These are phyloP conservation scores for Botrytis cinerea DNA, from an alignment of 2,329 filamentous ascomycete species.

Conservation along the genomic window DNA sequence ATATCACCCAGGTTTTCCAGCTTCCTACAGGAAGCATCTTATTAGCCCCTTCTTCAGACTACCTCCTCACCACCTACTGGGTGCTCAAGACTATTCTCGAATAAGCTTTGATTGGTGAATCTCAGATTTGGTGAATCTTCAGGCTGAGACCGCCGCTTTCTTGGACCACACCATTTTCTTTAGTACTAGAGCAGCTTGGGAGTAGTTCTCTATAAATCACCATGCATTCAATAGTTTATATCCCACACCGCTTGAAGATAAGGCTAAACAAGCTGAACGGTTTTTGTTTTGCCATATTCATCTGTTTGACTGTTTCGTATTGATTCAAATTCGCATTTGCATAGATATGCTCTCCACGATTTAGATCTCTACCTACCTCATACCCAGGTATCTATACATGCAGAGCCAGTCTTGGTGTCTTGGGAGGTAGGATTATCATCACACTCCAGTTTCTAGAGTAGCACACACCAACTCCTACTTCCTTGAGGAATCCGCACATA, in stretches of 20 bases:
- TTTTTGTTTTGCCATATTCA: background rate
- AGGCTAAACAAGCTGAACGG: background rate
- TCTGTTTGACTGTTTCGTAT: background rate
- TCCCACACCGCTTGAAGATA: background rate
- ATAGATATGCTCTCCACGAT: background rate
- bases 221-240: background rate
- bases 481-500: constrained; percentile 10
- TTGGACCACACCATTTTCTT: background rate
- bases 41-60: constrained; percentile 7
- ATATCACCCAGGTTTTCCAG: background rate
- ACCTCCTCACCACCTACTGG: background rate
- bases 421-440: background rate
- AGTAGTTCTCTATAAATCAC: background rate
- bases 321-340: background rate
- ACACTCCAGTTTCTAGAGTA: background rate
- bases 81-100: background rate
- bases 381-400: background rate
- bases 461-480: background rate
- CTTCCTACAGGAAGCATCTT: constrained; percentile 13
- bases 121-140: background rate
- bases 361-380: background rate
- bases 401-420: background rate
- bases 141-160: constrained; percentile 6
- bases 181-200: background rate
- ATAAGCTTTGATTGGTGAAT: constrained; percentile 4